These are phyloP conservation scores for Penicillium sp. DNA, from an alignment of 2,329 filamentous ascomycete genomes.

Conservation along the genomic window DNA sequence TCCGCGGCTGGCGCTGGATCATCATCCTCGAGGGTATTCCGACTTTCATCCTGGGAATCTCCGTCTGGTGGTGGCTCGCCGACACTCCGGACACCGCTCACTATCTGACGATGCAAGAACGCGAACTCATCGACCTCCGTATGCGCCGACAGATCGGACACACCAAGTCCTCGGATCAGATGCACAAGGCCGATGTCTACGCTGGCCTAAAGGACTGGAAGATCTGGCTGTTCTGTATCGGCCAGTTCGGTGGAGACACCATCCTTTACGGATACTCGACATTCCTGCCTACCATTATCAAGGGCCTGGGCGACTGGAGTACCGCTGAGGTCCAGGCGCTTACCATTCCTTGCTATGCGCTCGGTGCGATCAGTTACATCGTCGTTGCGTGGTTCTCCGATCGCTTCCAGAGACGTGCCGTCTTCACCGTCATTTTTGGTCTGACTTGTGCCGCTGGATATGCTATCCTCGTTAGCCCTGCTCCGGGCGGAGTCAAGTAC, in stretches of 20 bases:
- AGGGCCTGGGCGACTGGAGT: slow-evolving; percentile 14
- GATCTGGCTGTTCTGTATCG: slow-evolving; percentile 17
- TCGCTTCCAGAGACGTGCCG: slow-evolving; percentile 10
- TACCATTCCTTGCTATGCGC: slow-evolving; percentile 16
- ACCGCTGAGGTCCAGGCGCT: slow-evolving; percentile 13
- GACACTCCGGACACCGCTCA: slow-evolving; percentile 13
- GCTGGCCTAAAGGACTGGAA: slow-evolving; percentile 15
- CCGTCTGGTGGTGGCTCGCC: slow-evolving; percentile 15
- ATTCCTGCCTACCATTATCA: slow-evolving; percentile 17
- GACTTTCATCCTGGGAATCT: slow-evolving; percentile 14
- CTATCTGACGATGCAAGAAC: slow-evolving; percentile 15
- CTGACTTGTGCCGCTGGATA: slow-evolving; percentile 11
- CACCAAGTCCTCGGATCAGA: slow-evolving; percentile 18
- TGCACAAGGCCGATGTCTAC: slow-evolving; percentile 18
- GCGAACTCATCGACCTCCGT: slow-evolving; percentile 14
- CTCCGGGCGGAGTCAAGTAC: slow-evolving; percentile 14
- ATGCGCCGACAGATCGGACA: slow-evolving; percentile 19
- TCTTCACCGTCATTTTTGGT: slow-evolving; percentile 8
- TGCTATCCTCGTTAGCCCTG: slow-evolving; percentile 7
- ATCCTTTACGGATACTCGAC: slow-evolving; percentile 17
- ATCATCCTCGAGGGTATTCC: slow-evolving; percentile 20
- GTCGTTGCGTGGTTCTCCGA: slow-evolving; percentile 15
- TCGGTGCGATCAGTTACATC: slow-evolving; percentile 17
- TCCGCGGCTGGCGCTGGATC: slow-evolving; percentile 20
- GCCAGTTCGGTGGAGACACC: slow-evolving; percentile 15